Percentiles rank a stretch among this genome's conserved stretches.
These are phyloP conservation scores for Wallacemonas rigidus DNA, from an alignment of 208 protist species.

Conservation along the genomic window DNA sequence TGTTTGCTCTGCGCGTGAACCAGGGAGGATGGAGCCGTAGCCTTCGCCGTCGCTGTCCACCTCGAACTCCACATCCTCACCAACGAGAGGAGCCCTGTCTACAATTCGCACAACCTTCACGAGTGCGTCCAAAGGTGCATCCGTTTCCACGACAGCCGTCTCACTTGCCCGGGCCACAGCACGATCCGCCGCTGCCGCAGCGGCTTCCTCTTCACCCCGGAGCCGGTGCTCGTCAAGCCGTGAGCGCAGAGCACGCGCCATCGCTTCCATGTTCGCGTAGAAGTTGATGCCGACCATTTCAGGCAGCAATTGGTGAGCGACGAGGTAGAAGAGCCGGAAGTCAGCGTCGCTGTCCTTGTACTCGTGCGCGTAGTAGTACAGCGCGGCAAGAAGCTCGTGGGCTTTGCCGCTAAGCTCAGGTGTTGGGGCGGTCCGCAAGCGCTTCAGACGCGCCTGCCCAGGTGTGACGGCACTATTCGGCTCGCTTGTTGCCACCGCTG, in stretches of 20 bases:
- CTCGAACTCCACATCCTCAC: slow-evolving; percentile 59
- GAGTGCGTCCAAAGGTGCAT: slow-evolving; percentile 51
- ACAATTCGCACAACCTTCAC: slow-evolving; percentile 40
- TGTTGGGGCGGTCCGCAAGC: background rate
- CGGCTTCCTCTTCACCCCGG: background rate
- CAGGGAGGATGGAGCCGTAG: slow-evolving; percentile 71
- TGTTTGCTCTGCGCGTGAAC: slow-evolving; percentile 7
- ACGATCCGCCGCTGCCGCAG: background rate
- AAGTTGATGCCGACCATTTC: slow-evolving; percentile 89
- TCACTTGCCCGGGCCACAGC: background rate
- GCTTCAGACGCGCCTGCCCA: background rate
- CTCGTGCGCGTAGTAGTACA: slow-evolving; percentile 86
- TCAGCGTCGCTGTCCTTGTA: slow-evolving; percentile 81
- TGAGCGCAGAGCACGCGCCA: slow-evolving; percentile 37
- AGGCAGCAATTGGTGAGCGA: slow-evolving; percentile 82
- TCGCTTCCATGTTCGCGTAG: slow-evolving; percentile 68
- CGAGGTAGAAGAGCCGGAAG: slow-evolving; percentile 85
- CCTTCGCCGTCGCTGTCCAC: slow-evolving; percentile 86
- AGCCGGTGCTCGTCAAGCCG: background rate
- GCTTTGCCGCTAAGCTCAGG: slow-evolving; percentile 22
- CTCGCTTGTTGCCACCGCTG: too few species aligned
- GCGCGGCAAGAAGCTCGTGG: slow-evolving; percentile 67
- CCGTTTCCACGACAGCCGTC: background rate
- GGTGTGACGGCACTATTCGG: background rate
- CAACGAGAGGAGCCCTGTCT: slow-evolving; percentile 63